Conservation (phyloP, 768 basidiomycete species). For the Leccinum pellstonianum region DNA sequence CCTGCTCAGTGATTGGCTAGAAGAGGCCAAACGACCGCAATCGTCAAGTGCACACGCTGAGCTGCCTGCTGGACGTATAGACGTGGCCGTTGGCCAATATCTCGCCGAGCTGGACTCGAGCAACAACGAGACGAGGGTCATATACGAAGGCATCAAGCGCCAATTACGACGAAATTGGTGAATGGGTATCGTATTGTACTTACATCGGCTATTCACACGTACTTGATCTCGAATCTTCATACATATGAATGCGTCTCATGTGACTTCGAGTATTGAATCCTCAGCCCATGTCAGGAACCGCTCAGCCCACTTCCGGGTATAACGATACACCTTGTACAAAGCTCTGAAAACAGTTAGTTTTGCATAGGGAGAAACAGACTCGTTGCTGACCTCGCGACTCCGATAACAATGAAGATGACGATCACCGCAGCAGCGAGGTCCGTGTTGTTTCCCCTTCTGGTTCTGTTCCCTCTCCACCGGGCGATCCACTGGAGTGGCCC, state of each 20-base stretch:
- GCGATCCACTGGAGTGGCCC: conserved; percentile 71
- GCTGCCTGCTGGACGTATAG: conserved; percentile 77
- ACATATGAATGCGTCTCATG: conserved; percentile 30
- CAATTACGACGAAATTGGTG: conserved; percentile 72
- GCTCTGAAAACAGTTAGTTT: conserved; percentile 46
- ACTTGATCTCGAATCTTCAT: conserved; percentile 14
- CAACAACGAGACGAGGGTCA: conserved; percentile 57
- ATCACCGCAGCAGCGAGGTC: conserved; percentile 70
- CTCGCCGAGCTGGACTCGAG: conserved; percentile 64
- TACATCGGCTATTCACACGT: conserved; percentile 16
- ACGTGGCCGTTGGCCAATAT: conserved; percentile 72
- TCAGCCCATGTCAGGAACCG: conserved; percentile 68
- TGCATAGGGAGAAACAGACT: background rate
- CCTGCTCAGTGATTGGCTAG: conserved; percentile 77
- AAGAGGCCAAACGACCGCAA: conserved; percentile 72
- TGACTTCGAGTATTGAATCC: conserved; percentile 78
- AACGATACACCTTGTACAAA: conserved; percentile 63
- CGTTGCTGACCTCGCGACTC: conserved; percentile 55
- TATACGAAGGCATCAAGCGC: conserved; percentile 71
- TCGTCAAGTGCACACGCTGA: conserved; percentile 60
- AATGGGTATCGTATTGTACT: conserved; percentile 18
- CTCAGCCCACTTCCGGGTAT: conserved; percentile 60
- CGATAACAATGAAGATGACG: conserved; percentile 56
- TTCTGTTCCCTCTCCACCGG: conserved; percentile 57
- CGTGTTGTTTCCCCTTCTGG: conserved; percentile 51